These are phyloP conservation scores for Stenogyne calaminthoides DNA, from an alignment of 305 asterid species.

Conservation along the genomic window DNA sequence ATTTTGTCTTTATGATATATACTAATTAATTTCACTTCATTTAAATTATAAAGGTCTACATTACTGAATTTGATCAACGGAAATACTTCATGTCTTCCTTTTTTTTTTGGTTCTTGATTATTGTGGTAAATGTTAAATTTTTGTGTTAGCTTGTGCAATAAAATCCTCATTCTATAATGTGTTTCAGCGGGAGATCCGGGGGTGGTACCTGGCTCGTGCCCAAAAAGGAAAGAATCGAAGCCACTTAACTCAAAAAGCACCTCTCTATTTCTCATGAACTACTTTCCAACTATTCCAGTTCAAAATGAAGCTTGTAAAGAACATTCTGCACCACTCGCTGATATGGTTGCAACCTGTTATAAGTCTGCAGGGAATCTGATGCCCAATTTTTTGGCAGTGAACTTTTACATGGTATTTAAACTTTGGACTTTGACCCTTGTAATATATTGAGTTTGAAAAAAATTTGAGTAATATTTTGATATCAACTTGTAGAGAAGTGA, in stretches of 20 bases:
- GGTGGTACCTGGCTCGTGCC: conserved; percentile 71
- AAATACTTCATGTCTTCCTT: too few species aligned
- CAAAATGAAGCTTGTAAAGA: conserved; percentile 90
- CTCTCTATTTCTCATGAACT: conserved; percentile 77
- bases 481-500: conserved; percentile 81
- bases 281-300: conserved; percentile 82
- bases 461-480: conserved; percentile 23
- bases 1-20: too few species aligned
- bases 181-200: conserved; percentile 98
- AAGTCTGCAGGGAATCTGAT: conserved; percentile 78
- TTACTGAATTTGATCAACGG: too few species aligned
- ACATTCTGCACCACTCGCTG: conserved; percentile 73
- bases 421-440: conserved; percentile 9
- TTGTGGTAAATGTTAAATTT: too few species aligned
- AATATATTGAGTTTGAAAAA: too few species aligned
- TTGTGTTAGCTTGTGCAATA: background rate
- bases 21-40: too few species aligned
- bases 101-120: too few species aligned
- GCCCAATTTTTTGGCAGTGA: conserved; percentile 92
- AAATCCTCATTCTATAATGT: conserved; percentile 27
- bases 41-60: too few species aligned
- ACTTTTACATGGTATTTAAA: conserved; percentile 87
- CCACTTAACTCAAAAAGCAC: conserved; percentile 72
- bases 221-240: conserved; percentile 91
- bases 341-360: conserved; percentile 72